Base-by-base conservation (phyloP, 1,284 basidiomycete species). In the Agroathelia rolfsii region DNA sequence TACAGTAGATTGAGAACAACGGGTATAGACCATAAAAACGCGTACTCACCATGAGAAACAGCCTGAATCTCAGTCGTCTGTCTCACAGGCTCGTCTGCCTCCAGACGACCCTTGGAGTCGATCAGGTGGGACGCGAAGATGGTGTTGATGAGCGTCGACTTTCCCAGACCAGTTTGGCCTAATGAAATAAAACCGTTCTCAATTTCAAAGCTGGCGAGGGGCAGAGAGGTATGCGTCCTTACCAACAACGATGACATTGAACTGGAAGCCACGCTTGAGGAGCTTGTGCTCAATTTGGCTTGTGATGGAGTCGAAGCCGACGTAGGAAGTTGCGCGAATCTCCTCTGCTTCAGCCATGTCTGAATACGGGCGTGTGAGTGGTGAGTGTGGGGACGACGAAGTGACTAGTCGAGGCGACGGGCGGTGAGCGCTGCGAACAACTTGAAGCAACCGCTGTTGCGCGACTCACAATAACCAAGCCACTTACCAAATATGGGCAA, bases 281-380 rank as follows among this genome's bases (percentile, higher is more conserved):
- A 97, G 81, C 75, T 97, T 98, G 70, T 92, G 85, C 72, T 98
- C 94, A 53, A 98, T 96, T 64, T 97, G 94, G 55, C 82, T 77
- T 34, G 94, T 95, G 62, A 97, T 94, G 46, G 82, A 82, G 69
- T 93, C 88, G 64, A 93, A 93, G 56, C 88, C 89, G 58, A 93
- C 88, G 56, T 93, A 92, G 33, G 84, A 78, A 41, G 82, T 68
- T 30, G 88, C 87, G 45, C 79, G 76, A 46, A 92, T 88, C 65
- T 90, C 88, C 53, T 87, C 81, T 25, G 51, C 44, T 39, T 60
- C 40, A 39, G 69, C 57, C 65, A 71, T 72, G 39, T 43, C 38
- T 42, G 44, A 15, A 11, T 14, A 24, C 22, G 31, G 37, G 8
- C 38, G 20, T 25, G 28, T 27, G 34, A 31, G 30, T 29, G 17